These are phyloP conservation scores for Acer negundo DNA, from an alignment of 345 rosid species.

Conservation along the genomic window DNA sequence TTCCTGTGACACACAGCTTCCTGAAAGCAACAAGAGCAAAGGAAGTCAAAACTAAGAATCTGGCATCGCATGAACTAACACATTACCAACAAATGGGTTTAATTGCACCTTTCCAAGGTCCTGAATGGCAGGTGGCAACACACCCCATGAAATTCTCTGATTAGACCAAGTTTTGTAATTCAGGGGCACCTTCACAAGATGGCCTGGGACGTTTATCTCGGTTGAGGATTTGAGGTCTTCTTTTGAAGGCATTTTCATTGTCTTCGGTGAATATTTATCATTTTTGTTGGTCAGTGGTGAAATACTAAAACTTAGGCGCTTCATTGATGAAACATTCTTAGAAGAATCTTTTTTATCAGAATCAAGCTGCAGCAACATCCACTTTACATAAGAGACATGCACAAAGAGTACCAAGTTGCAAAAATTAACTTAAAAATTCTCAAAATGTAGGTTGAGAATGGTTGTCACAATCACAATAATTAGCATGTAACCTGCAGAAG, in stretches of 20 bases:
- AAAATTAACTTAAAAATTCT: not conserved
- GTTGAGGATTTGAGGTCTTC: constrained; percentile 27
- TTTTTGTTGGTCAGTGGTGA: constrained; percentile 31
- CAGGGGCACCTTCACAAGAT: constrained; percentile 31
- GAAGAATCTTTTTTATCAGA: constrained; percentile 28
- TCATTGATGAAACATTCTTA: constrained; percentile 27
- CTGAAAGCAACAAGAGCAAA: constrained; percentile 28
- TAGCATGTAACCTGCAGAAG: not conserved
- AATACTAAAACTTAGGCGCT: constrained; percentile 23
- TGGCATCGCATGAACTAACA: constrained; percentile 4
- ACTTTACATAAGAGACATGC: constrained; percentile 4
- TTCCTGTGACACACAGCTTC: constrained; percentile 35
- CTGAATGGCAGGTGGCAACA: constrained; percentile 37
- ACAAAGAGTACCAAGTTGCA: not conserved
- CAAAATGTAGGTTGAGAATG: not conserved
- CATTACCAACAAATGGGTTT: constrained; percentile 2
- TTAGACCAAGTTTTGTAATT: constrained; percentile 36
- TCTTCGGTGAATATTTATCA: constrained; percentile 18
- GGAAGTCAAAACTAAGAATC: constrained; percentile 5
- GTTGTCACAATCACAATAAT: not conserved
- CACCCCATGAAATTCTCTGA: constrained; percentile 35
- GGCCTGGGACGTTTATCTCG: constrained; percentile 20
- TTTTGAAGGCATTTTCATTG: constrained; percentile 22
- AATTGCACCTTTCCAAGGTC: constrained; percentile 38
- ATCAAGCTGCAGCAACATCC: constrained; percentile 24